These are phyloP conservation scores for Dictyostelium firmibasis DNA, from an alignment of 78 protist species.

Conservation along the genomic window DNA sequence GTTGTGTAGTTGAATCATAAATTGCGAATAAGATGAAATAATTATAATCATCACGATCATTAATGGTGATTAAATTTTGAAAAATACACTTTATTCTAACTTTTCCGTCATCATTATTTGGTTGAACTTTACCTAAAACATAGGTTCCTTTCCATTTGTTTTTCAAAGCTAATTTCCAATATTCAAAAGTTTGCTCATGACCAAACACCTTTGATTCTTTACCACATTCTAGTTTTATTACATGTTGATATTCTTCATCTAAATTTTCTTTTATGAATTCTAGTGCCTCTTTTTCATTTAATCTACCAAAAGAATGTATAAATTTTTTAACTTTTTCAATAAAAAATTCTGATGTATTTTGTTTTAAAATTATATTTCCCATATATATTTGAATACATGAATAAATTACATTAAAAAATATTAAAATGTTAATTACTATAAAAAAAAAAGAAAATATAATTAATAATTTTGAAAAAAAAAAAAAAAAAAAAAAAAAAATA, in stretches of 20 bases:
- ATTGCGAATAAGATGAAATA: background rate
- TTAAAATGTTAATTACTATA: background rate
- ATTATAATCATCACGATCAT: background rate
- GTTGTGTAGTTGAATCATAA: background rate
- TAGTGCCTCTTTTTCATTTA: background rate
- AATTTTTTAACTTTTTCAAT: background rate
- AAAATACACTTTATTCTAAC: background rate
- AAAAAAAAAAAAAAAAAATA: background rate
- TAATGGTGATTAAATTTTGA: background rate
- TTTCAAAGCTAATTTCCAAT: background rate
- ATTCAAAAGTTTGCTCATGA: background rate
- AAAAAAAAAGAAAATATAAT: background rate
- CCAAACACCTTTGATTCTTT: background rate
- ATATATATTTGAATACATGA: too few relatives aligned
- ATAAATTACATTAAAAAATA: background rate
- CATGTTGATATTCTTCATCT: background rate
- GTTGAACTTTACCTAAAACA: background rate
- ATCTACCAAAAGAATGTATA: background rate
- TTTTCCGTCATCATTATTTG: background rate
- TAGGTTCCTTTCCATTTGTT: background rate
- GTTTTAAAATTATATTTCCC: background rate
- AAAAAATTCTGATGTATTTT: background rate
- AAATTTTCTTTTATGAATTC: background rate
- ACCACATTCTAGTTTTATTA: background rate
- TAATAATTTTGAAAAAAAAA: background rate